Conservation (phyloP, 2,329 filamentous ascomycete genomes). For the Penicillium sclerotiorum region DNA sequence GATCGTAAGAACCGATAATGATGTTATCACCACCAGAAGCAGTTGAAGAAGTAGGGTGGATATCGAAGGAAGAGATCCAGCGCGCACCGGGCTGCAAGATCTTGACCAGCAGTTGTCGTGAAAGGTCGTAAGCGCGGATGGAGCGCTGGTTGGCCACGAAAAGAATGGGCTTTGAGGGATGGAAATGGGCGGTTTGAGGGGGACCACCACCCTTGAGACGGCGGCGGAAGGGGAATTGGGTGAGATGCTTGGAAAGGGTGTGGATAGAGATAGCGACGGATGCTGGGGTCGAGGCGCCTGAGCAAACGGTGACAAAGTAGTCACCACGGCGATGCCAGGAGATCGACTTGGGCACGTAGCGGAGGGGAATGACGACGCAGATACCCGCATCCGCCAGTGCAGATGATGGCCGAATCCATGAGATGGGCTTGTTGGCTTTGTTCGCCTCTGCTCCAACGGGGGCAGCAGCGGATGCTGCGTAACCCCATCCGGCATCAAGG, state of each 20-base stretch:
- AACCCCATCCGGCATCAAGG: constrained; percentile 89
- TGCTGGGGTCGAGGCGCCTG: constrained; percentile 55
- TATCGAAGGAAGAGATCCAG: constrained; percentile 91
- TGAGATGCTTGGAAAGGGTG: constrained; percentile 91
- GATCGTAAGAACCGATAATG: constrained; percentile 92
- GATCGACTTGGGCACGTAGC: constrained; percentile 80
- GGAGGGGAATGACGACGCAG: constrained; percentile 76
- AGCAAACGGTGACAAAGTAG: constrained; percentile 90
- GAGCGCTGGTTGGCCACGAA: constrained; percentile 95
- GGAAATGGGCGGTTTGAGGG: constrained; percentile 89
- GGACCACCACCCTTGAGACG: constrained; percentile 69
- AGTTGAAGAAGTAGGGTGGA: constrained; percentile 86
- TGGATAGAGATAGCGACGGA: constrained; percentile 81
- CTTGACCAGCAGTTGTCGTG: constrained; percentile 88
- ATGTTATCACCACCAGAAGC: constrained; percentile 92
- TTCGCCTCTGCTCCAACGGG: constrained; percentile 53
- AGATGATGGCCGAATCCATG: constrained; percentile 78
- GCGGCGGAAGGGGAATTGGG: constrained; percentile 88
- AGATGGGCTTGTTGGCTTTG: constrained; percentile 74
- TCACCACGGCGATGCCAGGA: constrained; percentile 94
- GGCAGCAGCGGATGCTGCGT: constrained; percentile 66
- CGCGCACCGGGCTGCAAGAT: constrained; percentile 90
- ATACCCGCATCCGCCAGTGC: constrained; percentile 75
- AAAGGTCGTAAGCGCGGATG: constrained; percentile 91
- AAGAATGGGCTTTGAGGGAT: constrained; percentile 88